A percentile compares a stretch with the other conserved stretches of the same genome.
Conservation (phyloP, 2,329 filamentous ascomycete species). For the Claviceps paspali region DNA sequence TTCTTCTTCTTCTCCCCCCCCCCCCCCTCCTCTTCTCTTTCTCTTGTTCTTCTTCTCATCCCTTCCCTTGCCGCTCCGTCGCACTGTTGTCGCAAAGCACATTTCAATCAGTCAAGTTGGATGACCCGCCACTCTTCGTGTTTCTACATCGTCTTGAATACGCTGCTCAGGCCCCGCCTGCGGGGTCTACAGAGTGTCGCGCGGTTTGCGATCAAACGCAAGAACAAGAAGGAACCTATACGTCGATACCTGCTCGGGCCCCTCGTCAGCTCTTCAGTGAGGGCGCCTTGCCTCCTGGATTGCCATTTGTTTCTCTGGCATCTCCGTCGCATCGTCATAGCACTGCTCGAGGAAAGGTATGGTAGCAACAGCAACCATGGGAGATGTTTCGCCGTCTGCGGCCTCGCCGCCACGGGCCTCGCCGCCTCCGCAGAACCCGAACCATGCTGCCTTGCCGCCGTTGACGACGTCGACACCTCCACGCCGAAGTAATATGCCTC, state of each 20-base stretch:
- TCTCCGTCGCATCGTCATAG: not conserved
- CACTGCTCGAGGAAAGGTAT: conserved; percentile 17
- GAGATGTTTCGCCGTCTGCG: conserved; percentile 38
- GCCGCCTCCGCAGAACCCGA: conserved; percentile 31
- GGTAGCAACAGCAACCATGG: conserved; percentile 36
- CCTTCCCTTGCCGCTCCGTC: not conserved
- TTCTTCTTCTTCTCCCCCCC: not conserved
- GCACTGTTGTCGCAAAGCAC: not conserved
- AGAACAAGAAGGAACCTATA: not conserved
- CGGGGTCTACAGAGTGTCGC: conserved; percentile 4
- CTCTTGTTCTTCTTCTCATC: not conserved
- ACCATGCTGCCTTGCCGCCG: conserved; percentile 38
- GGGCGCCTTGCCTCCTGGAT: not conserved
- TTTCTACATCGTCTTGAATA: not conserved
- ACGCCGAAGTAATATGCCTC: conserved; percentile 43
- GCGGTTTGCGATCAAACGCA: conserved; percentile 1
- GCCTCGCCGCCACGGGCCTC: conserved; percentile 36
- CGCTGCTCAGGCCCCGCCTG: conserved; percentile 5
- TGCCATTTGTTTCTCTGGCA: not conserved
- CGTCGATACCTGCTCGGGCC: not conserved
- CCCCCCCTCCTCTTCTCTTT: not conserved
- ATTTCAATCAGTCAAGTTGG: not conserved
- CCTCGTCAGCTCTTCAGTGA: not conserved
- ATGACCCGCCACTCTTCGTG: not conserved
- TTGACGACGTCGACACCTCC: conserved; percentile 41